These are phyloP conservation scores for Buxus sempervirens DNA, from an alignment of 164 flowering plant species.

Conservation along the genomic window DNA sequence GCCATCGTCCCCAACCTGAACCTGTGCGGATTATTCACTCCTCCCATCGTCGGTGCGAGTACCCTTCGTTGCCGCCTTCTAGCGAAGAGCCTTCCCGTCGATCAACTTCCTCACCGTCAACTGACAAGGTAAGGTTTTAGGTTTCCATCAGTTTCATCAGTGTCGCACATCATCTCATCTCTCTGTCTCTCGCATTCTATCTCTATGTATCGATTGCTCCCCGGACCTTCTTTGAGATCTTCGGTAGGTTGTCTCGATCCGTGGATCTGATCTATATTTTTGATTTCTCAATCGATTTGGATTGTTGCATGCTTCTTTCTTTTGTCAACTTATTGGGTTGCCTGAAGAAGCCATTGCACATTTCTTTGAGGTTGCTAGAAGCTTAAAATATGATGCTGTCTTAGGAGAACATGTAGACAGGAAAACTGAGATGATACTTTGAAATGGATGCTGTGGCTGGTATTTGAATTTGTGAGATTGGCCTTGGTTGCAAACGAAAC, in stretches of 20 bases:
- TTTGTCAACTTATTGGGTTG: slow-evolving; percentile 62
- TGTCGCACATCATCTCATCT: too few species aligned
- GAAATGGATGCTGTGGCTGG: neutral
- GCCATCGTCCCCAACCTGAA: too few species aligned
- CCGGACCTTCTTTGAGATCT: neutral
- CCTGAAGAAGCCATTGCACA: slow-evolving; percentile 97
- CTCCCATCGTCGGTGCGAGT: too few species aligned
- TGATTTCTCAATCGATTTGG: neutral
- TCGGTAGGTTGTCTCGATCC: too few species aligned
- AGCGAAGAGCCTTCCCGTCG: too few species aligned
- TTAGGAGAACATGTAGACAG: slow-evolving; percentile 20
- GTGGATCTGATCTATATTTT: neutral
- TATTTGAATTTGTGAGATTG: too few species aligned
- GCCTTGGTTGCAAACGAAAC: neutral
- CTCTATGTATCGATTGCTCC: neutral
- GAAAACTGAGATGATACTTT: slow-evolving; percentile 24
- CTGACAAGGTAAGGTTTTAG: too few species aligned
- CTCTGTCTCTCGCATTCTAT: neutral
- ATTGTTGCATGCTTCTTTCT: neutral
- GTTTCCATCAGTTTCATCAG: too few species aligned
- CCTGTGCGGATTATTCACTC: too few species aligned
- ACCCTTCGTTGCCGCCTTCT: too few species aligned
- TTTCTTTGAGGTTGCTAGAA: slow-evolving; percentile 86
- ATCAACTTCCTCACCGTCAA: too few species aligned
- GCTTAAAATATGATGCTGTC: slow-evolving; percentile 42